Evolutionary conservation across 805 yeast genomes (phyloP), one percentile per base, ranked within the genome.

Genomic region (Barnettozyma botsteinii): DNA sequence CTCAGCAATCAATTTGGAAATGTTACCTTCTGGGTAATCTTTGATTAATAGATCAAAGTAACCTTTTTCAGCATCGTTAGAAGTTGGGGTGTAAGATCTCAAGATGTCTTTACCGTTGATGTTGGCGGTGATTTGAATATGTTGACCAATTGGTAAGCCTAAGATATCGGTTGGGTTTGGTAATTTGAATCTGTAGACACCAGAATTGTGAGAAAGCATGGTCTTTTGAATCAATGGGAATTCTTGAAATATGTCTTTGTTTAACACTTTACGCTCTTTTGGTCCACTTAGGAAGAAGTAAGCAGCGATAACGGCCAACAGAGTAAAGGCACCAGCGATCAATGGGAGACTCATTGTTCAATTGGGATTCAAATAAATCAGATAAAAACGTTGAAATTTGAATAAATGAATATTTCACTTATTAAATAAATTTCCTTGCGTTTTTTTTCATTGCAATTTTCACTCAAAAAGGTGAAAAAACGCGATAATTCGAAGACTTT

Each of bases 121-220:
- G 31, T 62, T 67, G 15, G 94, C 91, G 17, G 77, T 76, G 52
- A 89, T 78, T 33, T 87, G 75, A 57, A 91, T 81, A 61, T 91
- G 97, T 67, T 91, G 97, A 39, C 98, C 98, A 56, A 86, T 81
- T 41, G 96, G 96, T 49, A 91, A 72, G 9, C 96, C 96, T 47
- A 91, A 73, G 33, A 78, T 69, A 58, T 85, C 88, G 38, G 76
- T 71, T 27, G 80, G 71, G 47, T 74, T 71, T 38, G 96, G 96
- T 51, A 91, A 73, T 11, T 81, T 85, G 57, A 91, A 87, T 57
- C 89, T 76, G 66, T 86, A 85, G 43, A 87, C 64, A 33, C 89
- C 85, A 21, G 95, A 75, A 64, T 89, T 87, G 61, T 85, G 91
- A 30, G 84, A 72, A 19, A 91, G 69, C 30, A 79, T 72, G 20